Percentiles rank a stretch among this genome's conserved stretches.
Conservation (phyloP, 768 basidiomycete species). For the Pleurotus citrinopileatus region DNA sequence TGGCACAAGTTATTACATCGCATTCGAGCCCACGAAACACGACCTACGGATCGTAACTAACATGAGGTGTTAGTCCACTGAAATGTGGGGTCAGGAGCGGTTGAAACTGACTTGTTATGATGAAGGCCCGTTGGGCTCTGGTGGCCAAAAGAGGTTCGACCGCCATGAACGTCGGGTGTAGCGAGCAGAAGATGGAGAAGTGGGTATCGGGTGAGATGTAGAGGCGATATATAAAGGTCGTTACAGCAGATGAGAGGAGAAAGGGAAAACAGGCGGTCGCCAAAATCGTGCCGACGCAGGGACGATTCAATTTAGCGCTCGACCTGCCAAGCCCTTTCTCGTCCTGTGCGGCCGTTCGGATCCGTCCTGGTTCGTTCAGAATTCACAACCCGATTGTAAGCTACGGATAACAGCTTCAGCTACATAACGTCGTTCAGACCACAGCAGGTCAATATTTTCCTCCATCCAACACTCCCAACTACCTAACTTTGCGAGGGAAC, state of each 20-base stretch:
- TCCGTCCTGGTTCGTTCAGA: too few relatives aligned
- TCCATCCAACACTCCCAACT: conserved; percentile 24
- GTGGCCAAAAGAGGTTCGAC: conserved; percentile 72
- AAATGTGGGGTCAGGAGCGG: conserved; percentile 3
- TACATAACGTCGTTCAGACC: conserved; percentile 60
- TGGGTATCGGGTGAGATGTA: background rate
- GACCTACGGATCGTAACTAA: conserved; percentile 61
- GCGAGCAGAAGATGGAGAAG: conserved; percentile 11
- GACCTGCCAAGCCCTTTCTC: background rate
- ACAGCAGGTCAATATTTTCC: conserved; percentile 45
- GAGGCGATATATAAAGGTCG: conserved; percentile 11
- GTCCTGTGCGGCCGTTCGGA: too few relatives aligned
- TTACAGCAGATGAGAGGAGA: too few relatives aligned
- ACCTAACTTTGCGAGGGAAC: conserved; percentile 12
- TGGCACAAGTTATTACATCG: background rate
- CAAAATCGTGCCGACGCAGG: too few relatives aligned
- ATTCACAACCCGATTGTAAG: conserved; percentile 43
- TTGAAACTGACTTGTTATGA: conserved; percentile 65
- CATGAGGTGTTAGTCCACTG: conserved; percentile 9
- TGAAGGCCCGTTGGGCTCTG: conserved; percentile 68
- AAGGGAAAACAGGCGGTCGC: conserved; percentile 12
- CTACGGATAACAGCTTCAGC: conserved; percentile 45
- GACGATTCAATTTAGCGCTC: too few relatives aligned
- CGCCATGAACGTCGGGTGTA: conserved; percentile 46
- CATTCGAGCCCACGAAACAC: background rate